These are phyloP conservation scores for Heritiera littoralis DNA, from an alignment of 345 rosid genomes.

Conservation along the genomic window DNA sequence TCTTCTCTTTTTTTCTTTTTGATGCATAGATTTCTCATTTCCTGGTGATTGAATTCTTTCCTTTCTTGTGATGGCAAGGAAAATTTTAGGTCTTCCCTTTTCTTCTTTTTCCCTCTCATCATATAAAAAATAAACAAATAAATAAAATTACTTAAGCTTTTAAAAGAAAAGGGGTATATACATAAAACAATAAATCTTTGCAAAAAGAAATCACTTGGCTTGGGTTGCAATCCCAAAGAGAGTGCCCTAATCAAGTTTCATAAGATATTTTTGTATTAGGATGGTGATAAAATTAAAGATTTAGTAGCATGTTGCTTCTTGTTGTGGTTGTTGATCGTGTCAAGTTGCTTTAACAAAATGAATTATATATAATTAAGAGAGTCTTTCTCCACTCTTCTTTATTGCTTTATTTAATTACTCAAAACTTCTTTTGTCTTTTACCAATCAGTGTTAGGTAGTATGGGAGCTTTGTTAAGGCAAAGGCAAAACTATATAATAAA, in stretches of 20 bases:
- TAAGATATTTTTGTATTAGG: conserved; percentile 4
- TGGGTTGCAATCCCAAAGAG: neutral
- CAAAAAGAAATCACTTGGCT: neutral
- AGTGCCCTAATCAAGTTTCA: conserved; percentile 21
- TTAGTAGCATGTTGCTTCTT: conserved; percentile 29
- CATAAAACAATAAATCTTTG: neutral
- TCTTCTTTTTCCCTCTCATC: too few species aligned
- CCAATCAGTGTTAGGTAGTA: conserved; percentile 10
- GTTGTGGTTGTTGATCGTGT: conserved; percentile 25
- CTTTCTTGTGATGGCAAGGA: neutral
- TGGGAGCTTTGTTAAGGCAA: neutral
- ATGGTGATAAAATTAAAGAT: neutral
- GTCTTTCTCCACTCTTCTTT: conserved; percentile 27
- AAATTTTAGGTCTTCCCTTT: neutral
- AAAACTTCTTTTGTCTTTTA: neutral
- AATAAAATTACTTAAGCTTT: too few species aligned
- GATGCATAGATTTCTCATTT: neutral
- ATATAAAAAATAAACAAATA: too few species aligned
- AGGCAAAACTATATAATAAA: neutral
- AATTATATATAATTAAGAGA: conserved; percentile 14
- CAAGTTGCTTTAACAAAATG: conserved; percentile 39
- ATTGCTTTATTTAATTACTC: conserved; percentile 12
- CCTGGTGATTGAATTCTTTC: neutral
- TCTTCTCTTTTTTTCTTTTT: neutral
- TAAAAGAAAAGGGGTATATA: too few species aligned